Evolutionary conservation across 345 rosid species (phyloP).

Genomic region (Eutrema yunnanense): DNA sequence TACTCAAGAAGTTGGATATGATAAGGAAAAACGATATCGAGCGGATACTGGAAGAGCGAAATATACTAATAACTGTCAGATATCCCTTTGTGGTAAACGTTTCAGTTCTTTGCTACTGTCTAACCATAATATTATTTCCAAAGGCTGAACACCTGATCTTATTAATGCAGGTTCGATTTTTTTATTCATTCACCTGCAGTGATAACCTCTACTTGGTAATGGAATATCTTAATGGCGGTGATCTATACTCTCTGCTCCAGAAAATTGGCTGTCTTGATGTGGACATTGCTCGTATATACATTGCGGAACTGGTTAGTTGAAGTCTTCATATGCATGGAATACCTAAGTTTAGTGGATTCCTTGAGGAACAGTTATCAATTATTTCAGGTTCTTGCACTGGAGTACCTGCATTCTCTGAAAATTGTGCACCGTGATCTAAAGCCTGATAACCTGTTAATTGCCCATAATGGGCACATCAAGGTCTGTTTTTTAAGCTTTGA

Average conservation of each 20-base stretch:
- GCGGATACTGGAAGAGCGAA: slow-evolving; percentile 74
- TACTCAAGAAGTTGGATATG: slow-evolving; percentile 77
- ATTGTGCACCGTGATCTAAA: slow-evolving; percentile 84
- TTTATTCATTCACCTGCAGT: slow-evolving; percentile 78
- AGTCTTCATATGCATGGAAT: slow-evolving; percentile 7
- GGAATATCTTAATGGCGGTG: slow-evolving; percentile 93
- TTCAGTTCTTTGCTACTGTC: slow-evolving; percentile 5
- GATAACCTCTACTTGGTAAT: slow-evolving; percentile 87
- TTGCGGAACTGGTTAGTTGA: slow-evolving; percentile 71
- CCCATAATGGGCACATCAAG: slow-evolving; percentile 83
- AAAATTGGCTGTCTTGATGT: slow-evolving; percentile 83
- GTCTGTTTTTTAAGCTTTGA: slow-evolving; percentile 37
- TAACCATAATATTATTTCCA: neutral
- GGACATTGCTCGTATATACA: slow-evolving; percentile 67
- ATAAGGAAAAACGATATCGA: slow-evolving; percentile 71
- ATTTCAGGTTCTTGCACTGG: slow-evolving; percentile 84
- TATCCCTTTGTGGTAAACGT: slow-evolving; percentile 77
- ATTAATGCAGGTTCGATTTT: slow-evolving; percentile 68
- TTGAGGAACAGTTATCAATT: slow-evolving; percentile 2
- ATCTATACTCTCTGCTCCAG: slow-evolving; percentile 66
- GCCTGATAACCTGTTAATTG: slow-evolving; percentile 80
- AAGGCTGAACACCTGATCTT: slow-evolving; percentile 21
- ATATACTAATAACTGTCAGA: slow-evolving; percentile 74
- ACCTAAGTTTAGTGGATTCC: neutral
- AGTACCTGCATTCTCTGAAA: slow-evolving; percentile 69